Base-by-base conservation (phyloP, 768 basidiomycete species). In the Austroboletus eburneus region DNA sequence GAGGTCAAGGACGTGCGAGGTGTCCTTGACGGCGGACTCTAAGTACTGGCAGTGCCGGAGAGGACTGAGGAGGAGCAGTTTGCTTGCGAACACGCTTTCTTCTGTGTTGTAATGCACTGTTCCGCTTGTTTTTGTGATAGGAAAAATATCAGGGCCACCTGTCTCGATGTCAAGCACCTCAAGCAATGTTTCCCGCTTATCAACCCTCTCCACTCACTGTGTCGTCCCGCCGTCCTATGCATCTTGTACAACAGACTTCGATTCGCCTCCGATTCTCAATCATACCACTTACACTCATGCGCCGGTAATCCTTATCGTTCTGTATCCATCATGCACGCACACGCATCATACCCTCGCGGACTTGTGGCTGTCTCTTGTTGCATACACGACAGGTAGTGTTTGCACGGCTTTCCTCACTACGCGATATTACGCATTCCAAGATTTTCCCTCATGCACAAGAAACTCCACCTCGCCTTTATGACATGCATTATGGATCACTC, bases 1-100 rank as follows among this genome's bases (percentile, higher is more conserved):
- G 73, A 76, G 21, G 91, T 93, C 27, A 85, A 85, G 47, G 96
- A 99, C 66, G 88, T 98, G 39, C 78, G 96, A 48, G 93, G 89
- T 37, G 85, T 96, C 32, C 75, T 97, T 54, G 91, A 95, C 62
- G 90, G 87, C 50, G 84, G 85, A 58, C 77, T 87, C 69, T 87
- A 72, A 71, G 56, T 50, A 44, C 50, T 51, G 52, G 37, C 14
- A 37, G 46, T 49, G 54, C 46, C 25, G 46, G 56, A 45, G 53
- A 41, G 57, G 59, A 51, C 34, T 45, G 36, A n/a, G 46, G 47
- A 37, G 33, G 52, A 50, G 51, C 55, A 43, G 53, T 49, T 33
- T 53, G 52, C 51, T 56, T 51, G 49, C 55, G 48, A 56, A 47
- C 48, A 50, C 52, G 52, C 63, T 44, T 48, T 51, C 42, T 56